Evolutionary conservation across 306 rosid genomes (phyloP), one percentile per base, ranked within the genome.

Genomic region (Chamaecrista fasciculata): DNA sequence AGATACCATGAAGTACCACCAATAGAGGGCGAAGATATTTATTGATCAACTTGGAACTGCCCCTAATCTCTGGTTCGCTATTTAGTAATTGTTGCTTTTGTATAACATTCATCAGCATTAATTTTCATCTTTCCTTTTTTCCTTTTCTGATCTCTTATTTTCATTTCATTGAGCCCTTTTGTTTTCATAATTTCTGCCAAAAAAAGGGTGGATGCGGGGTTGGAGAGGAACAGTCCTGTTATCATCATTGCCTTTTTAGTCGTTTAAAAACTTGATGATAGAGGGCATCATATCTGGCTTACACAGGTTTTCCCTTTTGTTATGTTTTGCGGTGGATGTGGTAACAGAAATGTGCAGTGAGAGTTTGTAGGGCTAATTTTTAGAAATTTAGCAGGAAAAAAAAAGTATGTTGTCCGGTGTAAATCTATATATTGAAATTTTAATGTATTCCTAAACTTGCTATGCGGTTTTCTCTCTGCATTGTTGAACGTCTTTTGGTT

Each of bases 21-120:
- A 33, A 33, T 44, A 10, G 44, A 46, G 16, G 55, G 64, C 39
- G 65, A 70, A 77, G 74, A 70, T 73, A 80, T 52, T 26, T 50
- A 66, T 69, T 55, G 69, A 50, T 76, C 84, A 64, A 74, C 80
- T 63, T 48, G 75, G 74, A 75, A 69, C 66, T 33, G 61, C 69
- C 76, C 65, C 60, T 62, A 74, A 75, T 71, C 56, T 65, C 76
- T 70, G 48, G 73, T 77, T 55, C 81, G 81, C 62, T 64, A 52
- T 79, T 70, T 79, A 69, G 81, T 78, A 70, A 51, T 71, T 79
- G 81, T 83, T 80, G 76, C 78, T 78, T 81, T 67, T 89, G 86
- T 87, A 74, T 72, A 84, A 89, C 86, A 81, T 80, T 83, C 74
- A 66, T 84, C 85, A 58, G 84, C 84, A 74, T 88, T 76, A 77